These are phyloP conservation scores for Globisporangium mamillatum DNA, from an alignment of 352 stramenopile species.

Conservation along the genomic window DNA sequence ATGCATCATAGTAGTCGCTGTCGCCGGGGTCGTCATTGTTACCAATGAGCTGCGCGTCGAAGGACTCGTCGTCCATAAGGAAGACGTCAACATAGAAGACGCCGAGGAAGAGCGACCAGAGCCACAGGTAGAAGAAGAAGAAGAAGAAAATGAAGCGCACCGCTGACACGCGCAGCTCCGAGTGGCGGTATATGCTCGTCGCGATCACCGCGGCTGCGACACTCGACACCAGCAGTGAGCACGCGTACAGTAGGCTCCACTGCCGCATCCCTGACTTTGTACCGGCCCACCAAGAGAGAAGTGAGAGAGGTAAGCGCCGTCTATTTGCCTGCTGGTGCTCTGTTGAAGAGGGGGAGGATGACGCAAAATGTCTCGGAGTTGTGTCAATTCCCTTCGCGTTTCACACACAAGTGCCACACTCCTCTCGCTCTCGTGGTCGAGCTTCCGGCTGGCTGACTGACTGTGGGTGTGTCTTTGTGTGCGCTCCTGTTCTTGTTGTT, in stretches of 20 bases:
- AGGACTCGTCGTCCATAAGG: constrained; percentile 18
- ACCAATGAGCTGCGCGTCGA: constrained; percentile 13
- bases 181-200: constrained; percentile 31
- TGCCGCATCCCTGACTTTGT: constrained; percentile 21
- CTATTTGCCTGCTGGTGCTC: neutral
- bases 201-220: constrained; percentile 38
- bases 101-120: constrained; percentile 54
- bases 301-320: neutral
- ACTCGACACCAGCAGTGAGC: constrained; percentile 36
- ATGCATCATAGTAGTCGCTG: constrained; percentile 33
- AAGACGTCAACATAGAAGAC: constrained; percentile 45
- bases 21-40: constrained; percentile 5
- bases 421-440: no score
- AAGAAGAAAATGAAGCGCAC: constrained; percentile 53
- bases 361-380: neutral
- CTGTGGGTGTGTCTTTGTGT: no score
- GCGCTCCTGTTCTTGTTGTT: no score
- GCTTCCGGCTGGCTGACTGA: no score
- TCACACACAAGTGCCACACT: no score
- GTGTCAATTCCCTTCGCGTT: neutral
- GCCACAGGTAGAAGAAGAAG: constrained; percentile 55
- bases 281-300: neutral
- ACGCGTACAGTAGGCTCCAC: constrained; percentile 47
- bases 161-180: constrained; percentile 36
- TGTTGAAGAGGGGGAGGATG: neutral